Base-by-base conservation (phyloP, 495 filamentous ascomycete species). In the Penicillium cosmopolitanum region DNA sequence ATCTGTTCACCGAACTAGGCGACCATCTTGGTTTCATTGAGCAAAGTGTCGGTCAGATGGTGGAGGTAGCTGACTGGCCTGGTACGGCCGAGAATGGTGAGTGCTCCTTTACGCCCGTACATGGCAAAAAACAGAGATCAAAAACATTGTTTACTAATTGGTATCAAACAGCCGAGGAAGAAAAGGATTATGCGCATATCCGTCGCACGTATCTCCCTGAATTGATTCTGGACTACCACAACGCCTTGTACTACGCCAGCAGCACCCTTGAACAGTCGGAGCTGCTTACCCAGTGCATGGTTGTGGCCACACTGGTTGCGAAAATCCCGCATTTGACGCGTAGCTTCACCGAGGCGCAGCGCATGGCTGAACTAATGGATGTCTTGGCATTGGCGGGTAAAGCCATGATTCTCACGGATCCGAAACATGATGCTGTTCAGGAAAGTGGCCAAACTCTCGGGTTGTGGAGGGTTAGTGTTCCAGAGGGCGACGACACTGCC, bases 341-440 rank as follows among this genome's bases (percentile, higher is more conserved):
- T 33, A 82, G 84, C 62, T 90, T 97, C 62, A 69, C 86, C 34
- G 78, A 80, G 47, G 78, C 84, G 11, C 79, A 83, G 9, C 83
- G 90, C 33, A 89, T 96, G 88, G 80, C 82, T 58, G 90, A 95
- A 80, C 78, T 97, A 9, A 81, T 95, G 21, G 85, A 89, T 63
- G 81, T 81, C 21, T 84, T 96, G 66, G 91, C 92, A 0, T 70
- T 83, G 53, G 84, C 84, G 53, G 90, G 90, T 73, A 89, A 88
- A 70, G 85, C 85, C 13, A 85, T 96, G 68, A 81, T 95, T 4
- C 78, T 87, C 13, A 80, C 83, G 16, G 63, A 63, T 0, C 52
- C 72, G n/a, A 72, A 71, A 51, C 53, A 68, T 3, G 68, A 71
- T 23, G 70, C 66, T 58, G 70, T 64, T 50, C 61, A 70, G 5